phyloP scores from a whole-genome alignment of 192 early-diverging fungal species.

The Kickxella alabastrina region DNA sequence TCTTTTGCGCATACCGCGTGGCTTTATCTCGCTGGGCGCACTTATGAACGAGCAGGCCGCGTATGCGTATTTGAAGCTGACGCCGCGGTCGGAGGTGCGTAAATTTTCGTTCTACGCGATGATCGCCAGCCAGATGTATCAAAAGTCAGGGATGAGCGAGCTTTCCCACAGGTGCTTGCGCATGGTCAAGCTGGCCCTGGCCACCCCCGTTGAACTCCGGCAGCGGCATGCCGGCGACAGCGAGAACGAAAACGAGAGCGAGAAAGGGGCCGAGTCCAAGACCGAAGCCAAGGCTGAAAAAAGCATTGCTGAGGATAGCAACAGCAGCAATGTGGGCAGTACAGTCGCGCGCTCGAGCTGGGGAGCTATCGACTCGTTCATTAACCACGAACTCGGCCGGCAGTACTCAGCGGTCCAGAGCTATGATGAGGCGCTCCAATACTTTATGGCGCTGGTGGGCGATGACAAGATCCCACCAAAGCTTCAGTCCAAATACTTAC shows the following conservation, averaged over 20 bases:
- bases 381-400: constrained; percentile 81
- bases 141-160: constrained; percentile 67
- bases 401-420: constrained; percentile 74
- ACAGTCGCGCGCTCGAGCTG: constrained; percentile 22
- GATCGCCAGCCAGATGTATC: constrained; percentile 79
- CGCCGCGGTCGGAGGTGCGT: constrained; percentile 63
- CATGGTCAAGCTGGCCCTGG: constrained; percentile 36
- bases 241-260: neutral
- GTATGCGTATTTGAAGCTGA: constrained; percentile 63
- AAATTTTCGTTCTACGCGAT: constrained; percentile 90
- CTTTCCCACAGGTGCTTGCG: constrained; percentile 80
- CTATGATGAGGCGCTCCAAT: constrained; percentile 68
- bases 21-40: constrained; percentile 63
- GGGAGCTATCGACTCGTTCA: constrained; percentile 73
- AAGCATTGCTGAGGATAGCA: neutral
- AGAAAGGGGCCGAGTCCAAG: neutral
- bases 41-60: constrained; percentile 90
- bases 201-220: constrained; percentile 1
- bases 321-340: neutral
- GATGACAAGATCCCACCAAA: constrained; percentile 36
- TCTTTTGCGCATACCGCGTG: constrained; percentile 33
- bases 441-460: constrained; percentile 74
- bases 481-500: constrained; percentile 49
- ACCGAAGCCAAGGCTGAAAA: neutral
- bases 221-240: neutral